These are phyloP conservation scores for Pichia sp. DNA, from an alignment of 1,139 yeast species.

Conservation along the genomic window DNA sequence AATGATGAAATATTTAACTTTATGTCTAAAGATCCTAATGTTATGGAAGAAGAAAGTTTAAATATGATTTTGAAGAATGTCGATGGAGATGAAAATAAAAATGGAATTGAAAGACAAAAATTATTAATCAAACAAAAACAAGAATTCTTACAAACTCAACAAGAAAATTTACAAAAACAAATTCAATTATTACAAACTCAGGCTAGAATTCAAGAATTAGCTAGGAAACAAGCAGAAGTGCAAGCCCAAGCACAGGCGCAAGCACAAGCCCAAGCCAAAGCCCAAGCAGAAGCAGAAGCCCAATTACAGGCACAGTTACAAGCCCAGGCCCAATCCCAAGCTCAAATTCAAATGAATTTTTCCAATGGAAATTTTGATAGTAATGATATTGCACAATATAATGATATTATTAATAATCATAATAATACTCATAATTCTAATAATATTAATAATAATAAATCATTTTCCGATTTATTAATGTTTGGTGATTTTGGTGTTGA, in stretches of 20 bases:
- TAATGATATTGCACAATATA: neutral
- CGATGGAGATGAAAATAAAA: neutral
- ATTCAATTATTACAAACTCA: slow-evolving; percentile 5
- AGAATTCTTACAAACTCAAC: slow-evolving; percentile 11
- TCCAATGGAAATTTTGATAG: neutral
- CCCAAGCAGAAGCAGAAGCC: neutral
- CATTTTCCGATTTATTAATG: slow-evolving; percentile 32
- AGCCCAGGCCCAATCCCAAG: neutral
- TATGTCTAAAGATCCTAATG: slow-evolving; percentile 4
- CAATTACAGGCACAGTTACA: neutral
- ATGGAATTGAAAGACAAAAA: slow-evolving; percentile 4
- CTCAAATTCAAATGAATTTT: no score
- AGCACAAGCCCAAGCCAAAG: neutral
- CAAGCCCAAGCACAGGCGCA: neutral
- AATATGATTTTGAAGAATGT: slow-evolving; percentile 11
- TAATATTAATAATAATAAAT: slow-evolving; percentile 10
- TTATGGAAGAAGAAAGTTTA: slow-evolving; percentile 13
- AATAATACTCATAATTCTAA: neutral
- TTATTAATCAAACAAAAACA: slow-evolving; percentile 6
- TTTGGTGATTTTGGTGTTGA: slow-evolving; percentile 59
- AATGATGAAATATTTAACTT: slow-evolving; percentile 5
- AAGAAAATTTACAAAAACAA: slow-evolving; percentile 7
- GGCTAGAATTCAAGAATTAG: no score
- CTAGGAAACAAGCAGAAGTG: no score
- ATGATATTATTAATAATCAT: neutral